phyloP scores from a whole-genome alignment of 164 flowering plant genomes.

The Liquidambar formosana region DNA sequence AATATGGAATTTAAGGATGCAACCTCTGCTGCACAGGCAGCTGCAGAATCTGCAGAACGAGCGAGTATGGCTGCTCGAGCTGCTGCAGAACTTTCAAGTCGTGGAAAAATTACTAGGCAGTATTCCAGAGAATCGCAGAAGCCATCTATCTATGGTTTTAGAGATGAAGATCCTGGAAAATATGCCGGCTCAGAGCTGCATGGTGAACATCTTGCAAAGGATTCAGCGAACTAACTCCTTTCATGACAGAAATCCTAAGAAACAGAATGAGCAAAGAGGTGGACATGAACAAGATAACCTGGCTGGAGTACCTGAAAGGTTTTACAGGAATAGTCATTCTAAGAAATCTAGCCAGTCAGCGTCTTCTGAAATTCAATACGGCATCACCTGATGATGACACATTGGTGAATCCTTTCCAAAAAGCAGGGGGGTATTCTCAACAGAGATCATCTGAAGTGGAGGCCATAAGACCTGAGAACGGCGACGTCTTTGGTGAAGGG shows the following conservation, averaged over 20 bases:
- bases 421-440: constrained; percentile 30
- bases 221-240: constrained; percentile 1
- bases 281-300: constrained; percentile 14
- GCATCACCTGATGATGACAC: constrained; percentile 22
- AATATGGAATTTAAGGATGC: constrained; percentile 92
- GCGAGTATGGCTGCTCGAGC: constrained; percentile 98
- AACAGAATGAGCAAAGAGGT: constrained; percentile 12
- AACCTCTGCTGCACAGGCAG: constrained; percentile 90
- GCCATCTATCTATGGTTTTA: constrained; percentile 18
- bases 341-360: constrained; percentile 22
- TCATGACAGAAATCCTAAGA: constrained; percentile 18
- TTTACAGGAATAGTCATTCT: constrained; percentile 12
- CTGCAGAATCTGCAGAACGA: constrained; percentile 95
- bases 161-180: constrained; percentile 22
- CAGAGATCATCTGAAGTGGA: constrained; percentile 28
- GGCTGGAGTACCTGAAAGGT: constrained; percentile 18
- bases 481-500: constrained; percentile 12
- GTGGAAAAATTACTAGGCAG: constrained; percentile 34
- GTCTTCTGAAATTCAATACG: constrained; percentile 26
- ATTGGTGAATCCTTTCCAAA: constrained; percentile 12
- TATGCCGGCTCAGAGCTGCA: constrained; percentile 16
- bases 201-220: constrained; percentile 16
- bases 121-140: constrained; percentile 41
- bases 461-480: constrained; percentile 10
- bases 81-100: constrained; percentile 83